These are phyloP conservation scores for Leersia perrieri DNA, from an alignment of 176 grass and related monocot genomes.

Conservation along the genomic window DNA sequence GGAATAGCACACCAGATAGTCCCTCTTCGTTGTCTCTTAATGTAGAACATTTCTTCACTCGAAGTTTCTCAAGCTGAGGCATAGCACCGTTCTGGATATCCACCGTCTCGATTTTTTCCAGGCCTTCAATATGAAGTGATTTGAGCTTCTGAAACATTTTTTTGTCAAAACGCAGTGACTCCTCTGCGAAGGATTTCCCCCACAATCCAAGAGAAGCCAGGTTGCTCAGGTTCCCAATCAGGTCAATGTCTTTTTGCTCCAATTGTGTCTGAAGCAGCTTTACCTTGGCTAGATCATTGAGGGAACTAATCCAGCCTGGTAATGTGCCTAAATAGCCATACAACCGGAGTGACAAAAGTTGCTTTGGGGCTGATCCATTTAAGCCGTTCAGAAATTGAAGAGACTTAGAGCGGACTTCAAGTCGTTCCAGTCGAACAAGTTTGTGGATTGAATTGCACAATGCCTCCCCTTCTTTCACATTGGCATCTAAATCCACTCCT, in stretches of 20 bases:
- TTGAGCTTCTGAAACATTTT: neutral
- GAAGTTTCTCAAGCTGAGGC: neutral
- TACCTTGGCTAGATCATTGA: slow-evolving; percentile 35
- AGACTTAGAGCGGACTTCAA: slow-evolving; percentile 4
- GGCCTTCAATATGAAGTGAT: slow-evolving; percentile 8
- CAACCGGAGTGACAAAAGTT: slow-evolving; percentile 14
- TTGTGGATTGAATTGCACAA: neutral
- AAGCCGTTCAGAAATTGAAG: neutral
- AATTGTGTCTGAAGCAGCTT: neutral
- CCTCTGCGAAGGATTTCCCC: neutral
- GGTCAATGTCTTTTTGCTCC: slow-evolving; percentile 1
- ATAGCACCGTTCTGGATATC: neutral
- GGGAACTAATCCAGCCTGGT: neutral
- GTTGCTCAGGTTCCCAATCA: neutral
- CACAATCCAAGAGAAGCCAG: slow-evolving; percentile 3
- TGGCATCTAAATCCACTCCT: neutral
- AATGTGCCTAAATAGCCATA: neutral
- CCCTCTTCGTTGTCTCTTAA: neutral
- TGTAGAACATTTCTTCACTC: neutral
- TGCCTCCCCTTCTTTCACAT: neutral
- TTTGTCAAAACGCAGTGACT: neutral
- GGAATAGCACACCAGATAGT: neutral
- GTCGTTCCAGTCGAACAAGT: slow-evolving; percentile 6
- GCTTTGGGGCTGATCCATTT: neutral
- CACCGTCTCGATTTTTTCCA: neutral